These are phyloP conservation scores for Ophiocordyceps polyrhachis-furcata DNA, from an alignment of 2,329 filamentous ascomycete genomes.

Conservation along the genomic window DNA sequence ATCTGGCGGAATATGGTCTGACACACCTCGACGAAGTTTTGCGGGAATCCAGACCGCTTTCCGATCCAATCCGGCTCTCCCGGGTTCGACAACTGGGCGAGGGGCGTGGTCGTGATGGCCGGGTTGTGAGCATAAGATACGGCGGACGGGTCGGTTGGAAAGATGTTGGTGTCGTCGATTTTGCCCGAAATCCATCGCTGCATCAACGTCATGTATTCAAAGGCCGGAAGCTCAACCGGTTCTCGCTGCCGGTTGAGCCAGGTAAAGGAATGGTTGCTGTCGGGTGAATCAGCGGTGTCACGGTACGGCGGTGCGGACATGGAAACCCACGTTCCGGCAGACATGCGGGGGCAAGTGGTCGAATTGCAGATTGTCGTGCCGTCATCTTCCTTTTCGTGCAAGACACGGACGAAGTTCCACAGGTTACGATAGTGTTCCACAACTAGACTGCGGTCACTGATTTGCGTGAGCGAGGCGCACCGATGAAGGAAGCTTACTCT, in stretches of 20 bases:
- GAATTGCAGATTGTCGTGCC: slow-evolving; percentile 68
- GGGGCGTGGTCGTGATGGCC: slow-evolving; percentile 35
- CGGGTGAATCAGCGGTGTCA: neutral
- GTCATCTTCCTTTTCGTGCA: slow-evolving; percentile 70
- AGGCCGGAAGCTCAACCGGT: slow-evolving; percentile 80
- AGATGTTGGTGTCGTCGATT: slow-evolving; percentile 75
- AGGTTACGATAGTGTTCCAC: slow-evolving; percentile 84
- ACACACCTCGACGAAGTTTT: slow-evolving; percentile 75
- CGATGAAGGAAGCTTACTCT: slow-evolving; percentile 41
- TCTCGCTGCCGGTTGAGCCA: slow-evolving; percentile 82
- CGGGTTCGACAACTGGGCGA: slow-evolving; percentile 42
- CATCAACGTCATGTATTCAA: slow-evolving; percentile 87
- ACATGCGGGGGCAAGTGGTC: slow-evolving; percentile 75
- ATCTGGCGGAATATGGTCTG: slow-evolving; percentile 94
- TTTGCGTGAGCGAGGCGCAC: slow-evolving; percentile 1
- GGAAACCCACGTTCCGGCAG: slow-evolving; percentile 65
- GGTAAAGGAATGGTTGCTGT: slow-evolving; percentile 79
- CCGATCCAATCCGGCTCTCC: slow-evolving; percentile 64
- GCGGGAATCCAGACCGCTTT: slow-evolving; percentile 81
- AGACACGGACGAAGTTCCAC: slow-evolving; percentile 73
- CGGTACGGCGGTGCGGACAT: neutral
- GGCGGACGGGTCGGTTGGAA: slow-evolving; percentile 66
- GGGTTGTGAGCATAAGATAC: slow-evolving; percentile 48
- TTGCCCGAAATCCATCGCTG: slow-evolving; percentile 97
- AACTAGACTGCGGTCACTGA: slow-evolving; percentile 31